Conservation (phyloP, 2,329 filamentous ascomycete genomes). For the Cladophialophora immunda region DNA sequence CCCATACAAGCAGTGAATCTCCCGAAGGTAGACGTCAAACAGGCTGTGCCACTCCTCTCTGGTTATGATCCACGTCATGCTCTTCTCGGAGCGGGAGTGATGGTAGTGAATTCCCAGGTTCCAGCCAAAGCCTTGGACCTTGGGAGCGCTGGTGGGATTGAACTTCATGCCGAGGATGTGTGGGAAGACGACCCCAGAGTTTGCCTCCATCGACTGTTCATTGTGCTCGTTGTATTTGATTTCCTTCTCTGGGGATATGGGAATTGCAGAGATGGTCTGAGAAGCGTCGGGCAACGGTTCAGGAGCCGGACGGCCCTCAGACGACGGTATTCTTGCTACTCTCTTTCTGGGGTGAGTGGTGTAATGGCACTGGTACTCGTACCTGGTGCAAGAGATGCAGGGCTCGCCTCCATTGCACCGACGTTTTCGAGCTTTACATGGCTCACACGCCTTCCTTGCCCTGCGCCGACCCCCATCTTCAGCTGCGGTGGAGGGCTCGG, state of each 20-base stretch:
- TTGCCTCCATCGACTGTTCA: neutral
- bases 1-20: neutral
- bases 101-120: neutral
- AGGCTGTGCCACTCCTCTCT: neutral
- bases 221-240: neutral
- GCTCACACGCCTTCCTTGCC: neutral
- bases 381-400: no score
- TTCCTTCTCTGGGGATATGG: neutral
- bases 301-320: neutral
- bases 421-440: neutral
- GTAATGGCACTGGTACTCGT: no score
- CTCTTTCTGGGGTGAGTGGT: no score
- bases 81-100: neutral
- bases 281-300: neutral
- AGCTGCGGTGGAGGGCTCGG: no score
- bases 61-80: neutral
- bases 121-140: neutral
- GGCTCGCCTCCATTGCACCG: no score
- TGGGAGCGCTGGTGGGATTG: neutral
- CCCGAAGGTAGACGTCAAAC: neutral
- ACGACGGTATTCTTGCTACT: no score
- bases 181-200: neutral
- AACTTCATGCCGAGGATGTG: neutral
- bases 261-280: neutral
- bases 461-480: neutral